Conservation (phyloP, 2,329 filamentous ascomycete species). For the Apiospora malaysiana region DNA sequence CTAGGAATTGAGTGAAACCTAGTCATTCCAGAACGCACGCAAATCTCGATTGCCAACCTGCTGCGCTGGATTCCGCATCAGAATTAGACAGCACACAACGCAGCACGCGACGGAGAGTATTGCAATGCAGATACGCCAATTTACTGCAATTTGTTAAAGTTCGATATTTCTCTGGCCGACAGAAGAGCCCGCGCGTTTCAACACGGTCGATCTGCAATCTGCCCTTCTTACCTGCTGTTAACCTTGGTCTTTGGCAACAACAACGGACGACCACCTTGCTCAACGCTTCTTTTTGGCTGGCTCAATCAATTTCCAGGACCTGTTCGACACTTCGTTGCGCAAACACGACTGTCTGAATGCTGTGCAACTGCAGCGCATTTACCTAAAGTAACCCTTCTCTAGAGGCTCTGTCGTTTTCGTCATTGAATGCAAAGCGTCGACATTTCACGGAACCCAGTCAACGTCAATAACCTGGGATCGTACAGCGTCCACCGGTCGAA, state of each 20-base stretch:
- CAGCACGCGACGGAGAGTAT: slow-evolving; percentile 3
- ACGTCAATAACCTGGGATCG: background rate
- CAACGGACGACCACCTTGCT: background rate
- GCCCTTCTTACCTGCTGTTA: background rate
- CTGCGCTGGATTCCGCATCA: slow-evolving; percentile 15
- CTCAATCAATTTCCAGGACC: slow-evolving; percentile 6
- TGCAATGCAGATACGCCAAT: slow-evolving; percentile 6
- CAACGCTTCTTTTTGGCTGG: background rate
- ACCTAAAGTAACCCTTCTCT: slow-evolving; percentile 10
- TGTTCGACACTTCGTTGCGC: slow-evolving; percentile 1
- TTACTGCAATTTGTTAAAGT: slow-evolving; percentile 13
- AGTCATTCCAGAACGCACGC: slow-evolving; percentile 15
- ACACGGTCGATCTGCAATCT: slow-evolving; percentile 9
- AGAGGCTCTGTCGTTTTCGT: slow-evolving; percentile 13
- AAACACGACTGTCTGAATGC: slow-evolving; percentile 9
- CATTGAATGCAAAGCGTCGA: background rate
- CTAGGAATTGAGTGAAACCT: slow-evolving; percentile 14
- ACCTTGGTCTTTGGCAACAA: background rate
- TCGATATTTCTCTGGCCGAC: slow-evolving; percentile 1
- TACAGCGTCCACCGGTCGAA: slow-evolving; percentile 3
- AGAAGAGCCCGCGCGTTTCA: slow-evolving; percentile 8
- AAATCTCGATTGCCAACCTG: slow-evolving; percentile 12
- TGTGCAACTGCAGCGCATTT: slow-evolving; percentile 13
- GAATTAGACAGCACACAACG: background rate
- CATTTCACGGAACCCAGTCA: background rate